Conservation (phyloP, 306 rosid genomes). For the Cicer bijugum region DNA sequence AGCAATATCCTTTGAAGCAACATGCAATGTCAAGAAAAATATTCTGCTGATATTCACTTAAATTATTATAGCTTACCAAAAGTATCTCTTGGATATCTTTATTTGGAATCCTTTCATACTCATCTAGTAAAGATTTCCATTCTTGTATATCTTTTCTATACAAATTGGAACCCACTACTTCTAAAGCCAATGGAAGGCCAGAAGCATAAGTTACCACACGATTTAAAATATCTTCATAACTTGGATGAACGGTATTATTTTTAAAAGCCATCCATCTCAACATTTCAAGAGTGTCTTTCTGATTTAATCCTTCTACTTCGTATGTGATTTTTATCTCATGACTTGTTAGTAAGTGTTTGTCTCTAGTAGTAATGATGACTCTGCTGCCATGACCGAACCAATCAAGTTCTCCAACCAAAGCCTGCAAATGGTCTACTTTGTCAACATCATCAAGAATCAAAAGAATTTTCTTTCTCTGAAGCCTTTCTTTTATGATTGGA, state of each 20-base stretch:
- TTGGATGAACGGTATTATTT: neutral
- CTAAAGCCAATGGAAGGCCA: neutral
- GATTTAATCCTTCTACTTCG: neutral
- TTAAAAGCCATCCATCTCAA: neutral
- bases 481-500: neutral
- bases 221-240: too few relatives aligned
- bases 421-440: neutral
- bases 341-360: neutral
- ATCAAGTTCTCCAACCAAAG: neutral
- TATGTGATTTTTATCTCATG: neutral
- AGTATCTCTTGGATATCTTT: neutral
- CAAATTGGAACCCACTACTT: neutral
- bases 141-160: neutral
- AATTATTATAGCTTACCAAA: too few relatives aligned
- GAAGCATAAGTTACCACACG: neutral
- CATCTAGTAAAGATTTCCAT: neutral
- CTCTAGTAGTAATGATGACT: slow-evolving; percentile 14
- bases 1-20: neutral
- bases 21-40: too few relatives aligned
- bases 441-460: slow-evolving; percentile 9
- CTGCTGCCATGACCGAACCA: neutral
- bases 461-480: neutral
- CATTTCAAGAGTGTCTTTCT: neutral
- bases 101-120: neutral
- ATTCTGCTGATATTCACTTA: too few relatives aligned